Evolutionary conservation across 306 rosid genomes (phyloP), one percentile per base, ranked within the genome.

Genomic region (Gastrolobium villosum): DNA sequence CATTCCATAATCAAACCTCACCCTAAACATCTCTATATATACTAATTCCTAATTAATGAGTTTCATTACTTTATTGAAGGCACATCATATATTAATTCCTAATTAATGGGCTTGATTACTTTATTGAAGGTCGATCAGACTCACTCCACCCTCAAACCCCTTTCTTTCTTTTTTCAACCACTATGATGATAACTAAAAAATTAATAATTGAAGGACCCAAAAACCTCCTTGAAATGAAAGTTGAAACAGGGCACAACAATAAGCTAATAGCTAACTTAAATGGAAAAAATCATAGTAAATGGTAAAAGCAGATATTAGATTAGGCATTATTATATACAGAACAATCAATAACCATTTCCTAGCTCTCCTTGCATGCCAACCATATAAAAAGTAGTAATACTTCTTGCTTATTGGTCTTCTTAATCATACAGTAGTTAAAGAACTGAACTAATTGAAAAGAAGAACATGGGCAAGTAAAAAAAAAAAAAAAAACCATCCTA

Each of bases 251-350:
- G 41, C 41, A 62, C 3, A 34, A 32, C 6, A 75, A 7, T 46
- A 34, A 60, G 40, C 72, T 20, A 8, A 20, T 20, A 20, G 26
- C 26, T 20, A 20, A 20, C 26, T 20, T 20, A 20, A 20, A 20
- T 20, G 36, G 52, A 44, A 52, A 8, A 65, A 64, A 52, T 31
- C 36, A 1, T 11, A 65, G 26, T 4, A 50, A 76, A 28, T 50
- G 53, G 28, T 10, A 11, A 64, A n/a, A 53, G 9, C 54, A 31
- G 36, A 65, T 26, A 65, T 53, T 56, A 10, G 57, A 72, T 15
- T 64, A 78, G 68, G 13, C 73, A 30, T 35, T 34, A 45, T 4
- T 59, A 79, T 44, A 11, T 36, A 75, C 77, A 75, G 5, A 74
- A 62, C 3, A 69, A 49, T 35, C 2, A 44, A 32, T 45, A 53